Evolutionary conservation across 257 asterid species (phyloP).

Genomic region (Solanum chmielewskii): DNA sequence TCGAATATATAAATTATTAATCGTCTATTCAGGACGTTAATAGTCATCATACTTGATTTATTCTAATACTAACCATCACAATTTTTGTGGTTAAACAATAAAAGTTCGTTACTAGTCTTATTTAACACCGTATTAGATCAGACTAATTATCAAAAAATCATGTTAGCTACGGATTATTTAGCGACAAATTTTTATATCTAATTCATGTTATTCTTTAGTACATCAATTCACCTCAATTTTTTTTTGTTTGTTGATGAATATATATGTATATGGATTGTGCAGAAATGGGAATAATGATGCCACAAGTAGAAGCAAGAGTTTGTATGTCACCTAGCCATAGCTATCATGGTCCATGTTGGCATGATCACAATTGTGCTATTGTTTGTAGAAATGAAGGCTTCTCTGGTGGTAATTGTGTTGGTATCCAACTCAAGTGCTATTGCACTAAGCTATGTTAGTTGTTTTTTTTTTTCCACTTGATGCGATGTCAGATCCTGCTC

Average conservation of each 20-base stretch:
- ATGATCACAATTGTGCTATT: slow-evolving; percentile 32
- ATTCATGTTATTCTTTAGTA: not conserved
- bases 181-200: not conserved
- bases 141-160: not conserved
- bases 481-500: not conserved
- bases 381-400: slow-evolving; percentile 44
- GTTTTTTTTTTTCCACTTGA: not conserved
- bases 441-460: slow-evolving; percentile 33
- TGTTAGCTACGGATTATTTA: not conserved
- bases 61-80: not conserved
- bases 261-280: not conserved
- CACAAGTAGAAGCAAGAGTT: slow-evolving; percentile 28
- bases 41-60: not conserved
- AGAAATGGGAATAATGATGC: slow-evolving; percentile 7
- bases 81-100: not conserved
- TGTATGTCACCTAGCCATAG: slow-evolving; percentile 37
- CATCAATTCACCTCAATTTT: not conserved
- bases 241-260: not conserved
- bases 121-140: not conserved
- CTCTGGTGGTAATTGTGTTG: slow-evolving; percentile 33
- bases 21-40: not conserved
- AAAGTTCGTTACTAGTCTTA: not conserved
- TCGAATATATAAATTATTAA: not conserved
- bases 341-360: slow-evolving; percentile 18
- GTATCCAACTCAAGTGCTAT: slow-evolving; percentile 33